Evolutionary conservation across 768 basidiomycete species (phyloP).

Genomic region (Tephrocybe rancida): DNA sequence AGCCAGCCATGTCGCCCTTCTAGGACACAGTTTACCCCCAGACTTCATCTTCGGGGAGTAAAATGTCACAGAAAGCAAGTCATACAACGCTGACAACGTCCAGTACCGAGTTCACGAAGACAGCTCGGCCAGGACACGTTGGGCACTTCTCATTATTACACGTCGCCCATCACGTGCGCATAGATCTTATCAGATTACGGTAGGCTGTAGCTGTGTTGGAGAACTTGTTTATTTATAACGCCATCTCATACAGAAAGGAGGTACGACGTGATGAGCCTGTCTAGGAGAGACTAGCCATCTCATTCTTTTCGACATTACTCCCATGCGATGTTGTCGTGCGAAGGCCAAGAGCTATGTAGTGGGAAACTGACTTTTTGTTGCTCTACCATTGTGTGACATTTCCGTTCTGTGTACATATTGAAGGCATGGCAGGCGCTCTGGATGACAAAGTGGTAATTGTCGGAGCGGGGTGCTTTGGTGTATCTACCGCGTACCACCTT

Average conservation of each 20-base stretch:
- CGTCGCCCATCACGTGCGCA: constrained; percentile 22
- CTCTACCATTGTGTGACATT: no score
- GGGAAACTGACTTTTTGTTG: no score
- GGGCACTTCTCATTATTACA: constrained; percentile 9
- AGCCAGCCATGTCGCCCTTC: constrained; percentile 60
- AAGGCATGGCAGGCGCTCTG: constrained; percentile 5
- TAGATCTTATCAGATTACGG: constrained; percentile 13
- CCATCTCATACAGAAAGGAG: no score
- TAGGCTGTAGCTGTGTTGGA: background rate
- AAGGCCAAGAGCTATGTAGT: no score
- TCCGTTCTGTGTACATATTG: no score
- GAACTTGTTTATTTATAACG: no score
- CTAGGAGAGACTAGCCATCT: no score
- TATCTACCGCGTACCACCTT: constrained; percentile 84
- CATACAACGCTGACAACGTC: constrained; percentile 6
- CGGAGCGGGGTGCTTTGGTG: constrained; percentile 85
- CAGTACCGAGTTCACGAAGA: background rate
- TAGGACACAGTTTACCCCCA: constrained; percentile 33
- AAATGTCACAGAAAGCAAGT: constrained; percentile 7
- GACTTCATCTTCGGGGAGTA: constrained; percentile 18
- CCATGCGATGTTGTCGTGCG: no score
- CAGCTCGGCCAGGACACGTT: constrained; percentile 1
- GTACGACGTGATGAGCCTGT: no score
- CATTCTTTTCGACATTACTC: no score
- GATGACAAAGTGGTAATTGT: constrained; percentile 59